Base-by-base conservation (phyloP, 1,139 yeast genomes). In the Candida tunisiensis region DNA sequence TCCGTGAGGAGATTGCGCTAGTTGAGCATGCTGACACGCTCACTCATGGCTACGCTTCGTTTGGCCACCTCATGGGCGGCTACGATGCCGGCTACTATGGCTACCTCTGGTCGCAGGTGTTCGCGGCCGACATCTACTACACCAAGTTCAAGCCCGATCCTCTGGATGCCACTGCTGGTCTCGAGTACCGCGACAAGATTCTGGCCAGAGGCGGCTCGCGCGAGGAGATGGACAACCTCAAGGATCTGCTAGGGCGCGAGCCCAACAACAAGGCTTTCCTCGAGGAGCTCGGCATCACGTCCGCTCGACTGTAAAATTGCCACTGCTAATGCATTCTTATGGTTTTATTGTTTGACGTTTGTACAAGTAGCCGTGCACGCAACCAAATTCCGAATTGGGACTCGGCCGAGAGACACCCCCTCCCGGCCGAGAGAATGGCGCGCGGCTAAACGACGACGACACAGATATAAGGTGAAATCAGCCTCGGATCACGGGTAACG, bases 41-140 rank as follows among this genome's bases (percentile, higher is more conserved):
- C 16, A 66, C 75, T 6, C 68, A 62, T 32, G 92, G 91, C 2
- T 78, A 67, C 49, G 69, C 74, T 19, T 69, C 85, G 1, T 79
- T 80, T 48, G 85, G 82, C 4, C 93, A 80, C 45, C 62, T 80
- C 53, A 74, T 75, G 52, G 83, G 80, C 25, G 91, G 92, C 5
- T 80, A 80, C 45, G 83, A 75, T 36, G 70, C 88, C 14, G 91
- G 92, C 3, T 80, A 80, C 53, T 80, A 79, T 43, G 92, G 93
- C 3, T 80, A 80, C 49, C 54, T 79, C 53, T 80, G 82, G 72
- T 75, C 91, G 3, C 73, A 72, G 39, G 93, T 78, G 15, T 80
- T 73, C 57, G 91, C 93, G 2, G 68, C 79, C 5, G 93, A 80
- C 49, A 77, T 80, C 49, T 80, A 66, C 55, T 70, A 75, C 49